Base-by-base conservation (phyloP, 805 yeast species). In the Kluyveromyces dobzhanskii region DNA sequence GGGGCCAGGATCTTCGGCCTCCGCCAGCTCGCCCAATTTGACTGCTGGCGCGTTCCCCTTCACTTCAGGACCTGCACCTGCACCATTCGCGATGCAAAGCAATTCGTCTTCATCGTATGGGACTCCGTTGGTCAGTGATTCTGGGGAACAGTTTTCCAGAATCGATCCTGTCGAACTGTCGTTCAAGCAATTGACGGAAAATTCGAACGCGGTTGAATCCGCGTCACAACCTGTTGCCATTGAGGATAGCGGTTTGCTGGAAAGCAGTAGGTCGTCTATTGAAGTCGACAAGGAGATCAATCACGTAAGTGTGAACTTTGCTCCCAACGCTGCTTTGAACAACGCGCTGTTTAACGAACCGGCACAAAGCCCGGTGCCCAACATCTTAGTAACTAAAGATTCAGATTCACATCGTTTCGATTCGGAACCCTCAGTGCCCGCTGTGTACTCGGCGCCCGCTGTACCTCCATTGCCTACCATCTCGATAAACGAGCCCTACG, bases 121-220 rank as follows among this genome's bases (percentile, higher is more conserved):
- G 13, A 34, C 37, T 2, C 37, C 37, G 17, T 30, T 24, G 12
- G 13, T 34, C 8, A 30, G 30, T 5, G 19, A 14, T 10, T 6
- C 29, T n/a, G 21, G 14, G n/a, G 17, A 14, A 12, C 13, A 26
- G 12, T 34, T 34, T 24, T 14, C 19, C 6, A 21, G 3, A 2
- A 17, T 50, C 41, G 49, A 53, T 30, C 62, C 62, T 9, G 52
- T 57, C 7, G 62, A 56, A 40, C 51, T 42, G 39, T 53, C 59
- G 30, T 57, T 56, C 34, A 48, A 51, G 56, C 52, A 53, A 48
- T 40, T 57, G 18, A 57, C 60, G 3, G 54, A 50, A 30, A 54
- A 41, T 19, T 30, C 44, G 1, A 28, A 14, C 8, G 32, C 7
- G 24, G 9, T 6, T 6, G 9, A 9, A 21, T n/a, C n/a, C n/a